Conservation (phyloP, 106 monocot genomes). For the Apostasia ramifera region DNA sequence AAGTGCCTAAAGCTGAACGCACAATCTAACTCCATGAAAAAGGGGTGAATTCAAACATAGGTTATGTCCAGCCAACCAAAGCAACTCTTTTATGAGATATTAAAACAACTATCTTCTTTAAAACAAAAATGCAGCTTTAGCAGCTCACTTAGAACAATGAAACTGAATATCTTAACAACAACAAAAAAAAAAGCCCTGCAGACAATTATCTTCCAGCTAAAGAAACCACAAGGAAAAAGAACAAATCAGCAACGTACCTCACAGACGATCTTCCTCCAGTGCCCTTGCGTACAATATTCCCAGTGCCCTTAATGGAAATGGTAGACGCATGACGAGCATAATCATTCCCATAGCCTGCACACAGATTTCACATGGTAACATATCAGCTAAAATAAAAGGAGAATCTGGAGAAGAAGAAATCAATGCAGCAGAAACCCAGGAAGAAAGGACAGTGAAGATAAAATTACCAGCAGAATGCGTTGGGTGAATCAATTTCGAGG, state of each 20-base stretch:
- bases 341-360: conserved; percentile 38
- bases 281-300: conserved; percentile 84
- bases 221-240: neutral
- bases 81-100: no score
- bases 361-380: conserved; percentile 1
- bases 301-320: conserved; percentile 60
- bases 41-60: neutral
- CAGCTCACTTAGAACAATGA: neutral
- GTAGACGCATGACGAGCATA: conserved; percentile 43
- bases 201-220: neutral
- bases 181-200: no score
- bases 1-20: neutral
- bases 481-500: conserved; percentile 31
- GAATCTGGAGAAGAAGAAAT: neutral
- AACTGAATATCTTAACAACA: neutral
- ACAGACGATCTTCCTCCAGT: conserved; percentile 96
- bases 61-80: neutral
- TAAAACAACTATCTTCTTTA: neutral
- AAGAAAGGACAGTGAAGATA: neutral
- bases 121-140: neutral
- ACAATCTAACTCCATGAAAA: no score
- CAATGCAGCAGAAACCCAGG: neutral
- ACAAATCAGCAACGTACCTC: conserved; percentile 36
- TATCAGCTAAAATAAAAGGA: neutral
- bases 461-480: conserved; percentile 22